phyloP scores from a whole-genome alignment of 495 filamentous ascomycete species.

The Penicillium psychrofluorescens region DNA sequence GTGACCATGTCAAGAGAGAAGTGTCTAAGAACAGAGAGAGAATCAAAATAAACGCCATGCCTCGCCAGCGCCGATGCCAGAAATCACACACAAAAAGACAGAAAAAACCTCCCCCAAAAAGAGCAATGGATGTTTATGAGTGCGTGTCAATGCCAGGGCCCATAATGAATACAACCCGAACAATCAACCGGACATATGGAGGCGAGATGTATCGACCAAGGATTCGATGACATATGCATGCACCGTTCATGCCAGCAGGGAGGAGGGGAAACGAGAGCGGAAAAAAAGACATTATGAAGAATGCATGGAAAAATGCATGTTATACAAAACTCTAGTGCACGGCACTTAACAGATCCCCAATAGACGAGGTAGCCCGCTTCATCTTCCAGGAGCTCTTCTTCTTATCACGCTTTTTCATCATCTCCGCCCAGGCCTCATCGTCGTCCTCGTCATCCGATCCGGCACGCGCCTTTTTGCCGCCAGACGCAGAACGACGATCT shows the following conservation, averaged over 20 bases:
- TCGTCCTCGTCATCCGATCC: slow-evolving; percentile 61
- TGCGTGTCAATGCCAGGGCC: slow-evolving; percentile 6
- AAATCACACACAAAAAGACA: neutral
- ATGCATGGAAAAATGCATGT: neutral
- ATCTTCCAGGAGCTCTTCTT: slow-evolving; percentile 68
- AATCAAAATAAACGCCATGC: slow-evolving; percentile 13
- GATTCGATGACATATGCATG: slow-evolving; percentile 17
- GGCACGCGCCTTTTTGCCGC: slow-evolving; percentile 14
- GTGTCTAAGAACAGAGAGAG: slow-evolving; percentile 1
- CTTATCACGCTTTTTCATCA: slow-evolving; percentile 77
- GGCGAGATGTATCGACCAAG: neutral
- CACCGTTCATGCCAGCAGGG: slow-evolving; percentile 8
- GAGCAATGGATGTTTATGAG: no score
- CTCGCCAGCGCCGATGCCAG: slow-evolving; percentile 21
- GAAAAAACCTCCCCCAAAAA: no score
- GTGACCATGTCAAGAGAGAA: slow-evolving; percentile 3
- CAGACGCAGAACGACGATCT: slow-evolving; percentile 19
- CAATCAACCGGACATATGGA: neutral
- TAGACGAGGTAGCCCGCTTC: slow-evolving; percentile 47
- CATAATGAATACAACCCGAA: neutral
- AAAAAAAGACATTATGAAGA: slow-evolving; percentile 9
- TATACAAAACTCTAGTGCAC: slow-evolving; percentile 24
- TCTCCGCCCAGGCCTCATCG: slow-evolving; percentile 78
- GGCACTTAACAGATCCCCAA: slow-evolving; percentile 36
- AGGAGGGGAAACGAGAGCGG: neutral